Evolutionary conservation across 2,329 filamentous ascomycete species (phyloP).

Genomic region (Ceratocystis cubensis): DNA sequence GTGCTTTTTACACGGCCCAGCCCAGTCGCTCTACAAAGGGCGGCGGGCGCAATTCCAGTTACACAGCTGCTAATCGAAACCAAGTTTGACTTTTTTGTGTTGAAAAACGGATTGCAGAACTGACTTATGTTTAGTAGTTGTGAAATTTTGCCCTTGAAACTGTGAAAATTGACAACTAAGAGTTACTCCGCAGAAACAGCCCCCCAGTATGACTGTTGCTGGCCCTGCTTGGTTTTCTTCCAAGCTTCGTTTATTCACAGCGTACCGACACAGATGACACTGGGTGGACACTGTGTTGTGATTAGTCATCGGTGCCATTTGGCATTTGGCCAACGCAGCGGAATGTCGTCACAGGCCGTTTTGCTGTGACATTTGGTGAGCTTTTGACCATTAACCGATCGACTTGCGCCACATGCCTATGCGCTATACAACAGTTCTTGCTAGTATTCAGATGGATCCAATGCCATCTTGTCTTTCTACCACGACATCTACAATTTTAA

Average conservation of each 20-base stretch:
- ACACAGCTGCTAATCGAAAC: background rate
- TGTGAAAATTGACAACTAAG: too few relatives aligned
- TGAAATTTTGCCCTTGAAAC: too few relatives aligned
- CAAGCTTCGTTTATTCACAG: background rate
- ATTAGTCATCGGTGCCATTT: slow-evolving; percentile 13
- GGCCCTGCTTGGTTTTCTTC: too few relatives aligned
- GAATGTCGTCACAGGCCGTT: slow-evolving; percentile 17
- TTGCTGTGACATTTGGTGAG: background rate
- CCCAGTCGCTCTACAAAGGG: background rate
- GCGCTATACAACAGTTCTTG: background rate
- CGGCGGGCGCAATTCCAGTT: background rate
- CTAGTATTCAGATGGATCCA: background rate
- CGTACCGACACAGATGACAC: background rate
- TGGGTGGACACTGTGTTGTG: background rate
- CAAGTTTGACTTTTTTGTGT: too few relatives aligned
- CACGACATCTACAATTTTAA: background rate
- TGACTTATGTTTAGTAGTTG: too few relatives aligned
- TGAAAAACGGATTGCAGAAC: too few relatives aligned
- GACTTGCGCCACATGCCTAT: background rate
- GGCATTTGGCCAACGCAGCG: slow-evolving; percentile 12
- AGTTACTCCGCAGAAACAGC: too few relatives aligned
- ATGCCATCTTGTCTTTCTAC: background rate
- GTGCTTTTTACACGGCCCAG: background rate
- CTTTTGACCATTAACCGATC: background rate
- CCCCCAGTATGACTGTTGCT: too few relatives aligned